Percentiles rank a stretch among this genome's conserved stretches.
These are phyloP conservation scores for Plantago major DNA, from an alignment of 257 asterid species.

Conservation along the genomic window DNA sequence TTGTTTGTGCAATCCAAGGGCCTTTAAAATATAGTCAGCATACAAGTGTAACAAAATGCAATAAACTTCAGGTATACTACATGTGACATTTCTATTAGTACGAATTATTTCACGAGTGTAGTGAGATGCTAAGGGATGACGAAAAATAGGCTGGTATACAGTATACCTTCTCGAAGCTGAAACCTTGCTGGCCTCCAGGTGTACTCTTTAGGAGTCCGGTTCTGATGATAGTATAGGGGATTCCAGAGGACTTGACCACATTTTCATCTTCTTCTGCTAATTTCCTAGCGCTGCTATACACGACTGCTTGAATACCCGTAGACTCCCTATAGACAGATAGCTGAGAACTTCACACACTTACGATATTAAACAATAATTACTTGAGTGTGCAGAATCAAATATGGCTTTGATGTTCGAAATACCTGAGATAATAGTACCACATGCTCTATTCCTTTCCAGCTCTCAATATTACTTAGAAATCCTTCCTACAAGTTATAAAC, in stretches of 20 bases:
- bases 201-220: slow-evolving; percentile 54
- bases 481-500: slow-evolving; percentile 48
- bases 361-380: slow-evolving; percentile 25
- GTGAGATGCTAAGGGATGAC: too few relatives aligned
- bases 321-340: slow-evolving; percentile 72
- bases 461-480: slow-evolving; percentile 45
- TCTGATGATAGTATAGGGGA: slow-evolving; percentile 76
- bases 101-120: too few relatives aligned
- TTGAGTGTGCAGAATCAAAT: slow-evolving; percentile 18
- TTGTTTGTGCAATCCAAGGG: too few relatives aligned
- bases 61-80: too few relatives aligned
- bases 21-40: too few relatives aligned
- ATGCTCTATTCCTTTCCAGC: slow-evolving; percentile 82
- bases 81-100: too few relatives aligned
- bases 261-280: slow-evolving; percentile 73
- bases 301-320: slow-evolving; percentile 72
- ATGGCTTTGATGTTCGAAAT: slow-evolving; percentile 21
- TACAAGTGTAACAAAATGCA: too few relatives aligned
- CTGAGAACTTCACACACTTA: slow-evolving; percentile 72
- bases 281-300: slow-evolving; percentile 61
- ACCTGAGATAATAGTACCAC: slow-evolving; percentile 90
- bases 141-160: too few relatives aligned
- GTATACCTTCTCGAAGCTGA: slow-evolving; percentile 68
- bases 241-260: slow-evolving; percentile 50
- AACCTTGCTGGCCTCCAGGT: slow-evolving; percentile 74